Evolutionary conservation across 2,329 filamentous ascomycete genomes (phyloP).

Genomic region (Colletotrichum viniferum): DNA sequence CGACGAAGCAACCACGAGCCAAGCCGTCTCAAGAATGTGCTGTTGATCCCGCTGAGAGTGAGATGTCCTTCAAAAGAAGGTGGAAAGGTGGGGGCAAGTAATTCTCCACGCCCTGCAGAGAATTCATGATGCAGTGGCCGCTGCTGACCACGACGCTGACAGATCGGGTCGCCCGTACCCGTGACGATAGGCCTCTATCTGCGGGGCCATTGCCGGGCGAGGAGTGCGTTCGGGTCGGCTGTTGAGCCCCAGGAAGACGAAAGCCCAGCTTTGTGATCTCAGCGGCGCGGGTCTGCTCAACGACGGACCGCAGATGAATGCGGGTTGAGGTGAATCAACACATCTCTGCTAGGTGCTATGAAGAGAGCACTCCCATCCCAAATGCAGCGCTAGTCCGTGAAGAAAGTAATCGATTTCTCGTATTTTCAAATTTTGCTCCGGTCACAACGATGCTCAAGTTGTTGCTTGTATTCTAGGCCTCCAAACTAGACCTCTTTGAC

Average conservation of each 20-base stretch:
- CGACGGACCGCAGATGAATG: not conserved
- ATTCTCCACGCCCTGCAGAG: not conserved
- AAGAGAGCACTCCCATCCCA: not conserved
- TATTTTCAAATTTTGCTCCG: not conserved
- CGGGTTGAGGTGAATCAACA: not conserved
- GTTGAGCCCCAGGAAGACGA: not conserved
- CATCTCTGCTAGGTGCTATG: not conserved
- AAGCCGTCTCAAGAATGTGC: not conserved
- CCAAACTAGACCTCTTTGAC: not conserved
- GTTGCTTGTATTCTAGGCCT: not conserved
- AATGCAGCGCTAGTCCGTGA: not conserved
- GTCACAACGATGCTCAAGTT: not conserved
- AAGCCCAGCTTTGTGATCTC: not conserved
- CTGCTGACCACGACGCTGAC: not conserved
- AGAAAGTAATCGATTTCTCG: not conserved
- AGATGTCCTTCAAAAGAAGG: not conserved
- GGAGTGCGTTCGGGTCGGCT: not conserved
- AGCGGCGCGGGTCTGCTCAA: not conserved
- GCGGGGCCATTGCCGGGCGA: not conserved
- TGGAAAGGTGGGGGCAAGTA: not conserved
- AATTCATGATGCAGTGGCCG: not conserved
- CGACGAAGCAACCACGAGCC: not conserved
- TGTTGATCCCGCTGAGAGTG: not conserved
- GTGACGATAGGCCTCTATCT: not conserved
- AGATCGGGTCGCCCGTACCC: not conserved